Conservation (phyloP, 129 eudicot genomes). For the Flaveria linearis region DNA sequence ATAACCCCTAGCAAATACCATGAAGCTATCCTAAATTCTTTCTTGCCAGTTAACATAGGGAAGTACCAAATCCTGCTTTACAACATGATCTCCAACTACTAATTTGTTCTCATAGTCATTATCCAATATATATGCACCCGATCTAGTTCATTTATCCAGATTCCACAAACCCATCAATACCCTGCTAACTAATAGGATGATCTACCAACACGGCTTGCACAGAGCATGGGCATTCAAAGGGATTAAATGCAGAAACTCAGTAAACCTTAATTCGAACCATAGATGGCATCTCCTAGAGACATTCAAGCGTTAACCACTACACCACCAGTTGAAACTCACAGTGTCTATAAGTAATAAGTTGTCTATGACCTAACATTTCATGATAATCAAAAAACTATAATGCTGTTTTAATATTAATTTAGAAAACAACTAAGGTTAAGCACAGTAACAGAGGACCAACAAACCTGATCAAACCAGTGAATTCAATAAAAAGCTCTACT, state of each 20-base stretch:
- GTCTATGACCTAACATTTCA: not conserved
- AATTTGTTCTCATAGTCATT: not conserved
- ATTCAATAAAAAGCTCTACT: slow-evolving; percentile 80
- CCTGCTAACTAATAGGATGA: no score
- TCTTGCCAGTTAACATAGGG: no score
- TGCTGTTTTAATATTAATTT: not conserved
- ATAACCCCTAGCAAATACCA: not conserved
- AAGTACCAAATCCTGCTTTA: not conserved
- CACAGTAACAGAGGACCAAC: slow-evolving; percentile 15
- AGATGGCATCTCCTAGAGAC: no score
- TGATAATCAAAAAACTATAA: no score
- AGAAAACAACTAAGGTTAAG: not conserved
- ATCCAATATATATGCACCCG: not conserved
- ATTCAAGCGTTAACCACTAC: no score
- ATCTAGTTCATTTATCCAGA: no score
- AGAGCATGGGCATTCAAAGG: no score
- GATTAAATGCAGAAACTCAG: no score
- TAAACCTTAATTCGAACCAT: no score
- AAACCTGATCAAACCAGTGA: slow-evolving; percentile 93
- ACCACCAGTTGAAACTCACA: no score
- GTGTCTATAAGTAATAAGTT: not conserved
- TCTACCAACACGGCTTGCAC: no score
- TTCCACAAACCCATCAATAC: no score
- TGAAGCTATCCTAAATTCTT: not conserved
- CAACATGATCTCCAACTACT: not conserved